Conservation (phyloP, 345 rosid genomes). For the Geranium rotundifolium region DNA sequence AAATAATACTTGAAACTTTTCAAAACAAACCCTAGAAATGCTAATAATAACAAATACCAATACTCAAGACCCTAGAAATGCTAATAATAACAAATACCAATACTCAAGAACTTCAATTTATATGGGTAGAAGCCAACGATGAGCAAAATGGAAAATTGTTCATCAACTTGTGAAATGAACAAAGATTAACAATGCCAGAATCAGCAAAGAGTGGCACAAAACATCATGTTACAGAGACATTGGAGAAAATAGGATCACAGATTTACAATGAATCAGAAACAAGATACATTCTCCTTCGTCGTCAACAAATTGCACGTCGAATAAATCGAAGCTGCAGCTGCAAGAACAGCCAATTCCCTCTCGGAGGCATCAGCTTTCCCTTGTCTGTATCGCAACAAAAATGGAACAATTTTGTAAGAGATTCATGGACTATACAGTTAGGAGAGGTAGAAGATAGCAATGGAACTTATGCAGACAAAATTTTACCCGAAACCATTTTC, state of each 20-base stretch:
- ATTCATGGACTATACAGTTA: not conserved
- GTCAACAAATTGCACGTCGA: constrained; percentile 67
- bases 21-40: too few relatives aligned
- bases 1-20: too few relatives aligned
- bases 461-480: constrained; percentile 3
- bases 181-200: too few relatives aligned
- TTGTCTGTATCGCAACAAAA: constrained; percentile 23
- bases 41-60: too few relatives aligned
- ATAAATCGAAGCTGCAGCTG: constrained; percentile 96
- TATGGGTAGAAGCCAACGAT: not conserved
- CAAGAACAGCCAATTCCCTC: constrained; percentile 61
- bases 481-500: constrained; percentile 35
- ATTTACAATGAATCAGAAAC: constrained; percentile 30
- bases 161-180: too few relatives aligned
- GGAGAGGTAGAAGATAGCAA: not conserved
- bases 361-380: constrained; percentile 31
- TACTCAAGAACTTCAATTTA: too few relatives aligned
- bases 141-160: too few relatives aligned
- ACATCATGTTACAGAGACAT: too few relatives aligned
- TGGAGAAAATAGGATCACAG: not conserved
- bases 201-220: not conserved
- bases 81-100: too few relatives aligned
- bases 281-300: constrained; percentile 58
- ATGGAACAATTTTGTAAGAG: too few relatives aligned
- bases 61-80: too few relatives aligned